A percentile compares a stretch with the other conserved stretches of the same genome.
phyloP scores from a whole-genome alignment of 2,329 filamentous ascomycete genomes.

The Phaeophleospora eucalypticola region DNA sequence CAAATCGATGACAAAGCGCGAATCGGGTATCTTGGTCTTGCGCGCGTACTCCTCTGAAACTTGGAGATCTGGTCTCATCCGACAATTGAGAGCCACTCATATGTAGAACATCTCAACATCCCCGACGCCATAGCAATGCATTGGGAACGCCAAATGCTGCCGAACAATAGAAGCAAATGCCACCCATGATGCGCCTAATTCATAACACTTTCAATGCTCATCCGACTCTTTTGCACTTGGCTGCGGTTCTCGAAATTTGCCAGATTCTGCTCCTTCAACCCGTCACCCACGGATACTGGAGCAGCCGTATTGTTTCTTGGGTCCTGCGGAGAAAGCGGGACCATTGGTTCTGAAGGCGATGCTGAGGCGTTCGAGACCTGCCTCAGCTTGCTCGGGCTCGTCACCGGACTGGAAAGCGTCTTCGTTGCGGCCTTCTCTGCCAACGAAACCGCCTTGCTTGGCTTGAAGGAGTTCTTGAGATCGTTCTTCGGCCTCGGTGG shows the following conservation, averaged over 20 bases:
- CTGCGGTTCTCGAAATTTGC: slow-evolving; percentile 1
- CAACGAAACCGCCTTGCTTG: slow-evolving; percentile 22
- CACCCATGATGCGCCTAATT: slow-evolving; percentile 5
- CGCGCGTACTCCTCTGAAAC: not conserved
- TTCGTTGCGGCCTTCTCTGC: slow-evolving; percentile 18
- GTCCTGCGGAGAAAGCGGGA: slow-evolving; percentile 22
- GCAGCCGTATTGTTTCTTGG: slow-evolving; percentile 22
- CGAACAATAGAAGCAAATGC: not conserved
- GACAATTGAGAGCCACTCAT: not conserved
- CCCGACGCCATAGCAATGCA: not conserved
- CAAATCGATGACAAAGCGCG: not conserved
- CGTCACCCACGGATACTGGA: slow-evolving; percentile 3
- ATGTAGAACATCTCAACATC: not conserved
- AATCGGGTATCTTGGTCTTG: not conserved
- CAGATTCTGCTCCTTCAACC: not conserved
- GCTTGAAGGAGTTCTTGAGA: slow-evolving; percentile 22
- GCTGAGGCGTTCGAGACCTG: slow-evolving; percentile 23
- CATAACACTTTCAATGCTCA: slow-evolving; percentile 15
- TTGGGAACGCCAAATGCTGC: not conserved
- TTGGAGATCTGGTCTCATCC: not conserved
- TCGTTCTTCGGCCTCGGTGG: slow-evolving; percentile 14
- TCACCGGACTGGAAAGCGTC: slow-evolving; percentile 11
- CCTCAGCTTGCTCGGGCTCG: slow-evolving; percentile 28
- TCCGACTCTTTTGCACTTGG: slow-evolving; percentile 8
- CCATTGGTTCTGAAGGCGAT: slow-evolving; percentile 20